These are phyloP conservation scores for Emmonsiellopsis sp. DNA, from an alignment of 2,329 filamentous ascomycete species.

Conservation along the genomic window DNA sequence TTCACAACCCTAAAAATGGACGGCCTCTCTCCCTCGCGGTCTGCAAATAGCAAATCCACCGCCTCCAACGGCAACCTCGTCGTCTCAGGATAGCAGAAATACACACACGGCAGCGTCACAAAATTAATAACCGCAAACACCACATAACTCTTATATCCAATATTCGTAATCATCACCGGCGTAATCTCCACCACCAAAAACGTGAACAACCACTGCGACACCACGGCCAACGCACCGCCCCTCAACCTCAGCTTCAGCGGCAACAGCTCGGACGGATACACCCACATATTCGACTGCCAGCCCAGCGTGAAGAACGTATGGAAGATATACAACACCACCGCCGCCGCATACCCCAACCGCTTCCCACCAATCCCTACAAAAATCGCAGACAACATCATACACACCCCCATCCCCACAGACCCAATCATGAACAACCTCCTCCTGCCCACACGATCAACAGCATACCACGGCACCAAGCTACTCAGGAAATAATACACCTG, in stretches of 20 bases:
- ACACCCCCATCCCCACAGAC: slow-evolving; percentile 16
- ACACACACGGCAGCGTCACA: slow-evolving; percentile 14
- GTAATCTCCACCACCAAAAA: slow-evolving; percentile 15
- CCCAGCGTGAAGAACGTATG: slow-evolving; percentile 11
- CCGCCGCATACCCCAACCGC: slow-evolving; percentile 10
- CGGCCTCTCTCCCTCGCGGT: neutral
- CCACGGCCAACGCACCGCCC: slow-evolving; percentile 14
- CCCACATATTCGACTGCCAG: slow-evolving; percentile 15
- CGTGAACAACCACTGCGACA: slow-evolving; percentile 17
- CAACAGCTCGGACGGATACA: slow-evolving; percentile 16
- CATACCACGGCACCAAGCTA: slow-evolving; percentile 22
- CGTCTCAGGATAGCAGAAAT: slow-evolving; percentile 16
- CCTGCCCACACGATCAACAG: slow-evolving; percentile 14
- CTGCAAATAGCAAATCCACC: slow-evolving; percentile 30
- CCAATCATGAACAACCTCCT: slow-evolving; percentile 12
- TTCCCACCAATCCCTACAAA: slow-evolving; percentile 19
- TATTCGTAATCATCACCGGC: slow-evolving; percentile 14
- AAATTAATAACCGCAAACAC: slow-evolving; percentile 17
- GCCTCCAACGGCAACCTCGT: slow-evolving; percentile 30
- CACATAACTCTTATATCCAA: slow-evolving; percentile 15
- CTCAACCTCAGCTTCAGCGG: slow-evolving; percentile 14
- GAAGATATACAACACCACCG: slow-evolving; percentile 12
- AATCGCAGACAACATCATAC: slow-evolving; percentile 23
- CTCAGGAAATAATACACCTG: slow-evolving; percentile 30
- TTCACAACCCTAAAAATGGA: slow-evolving; percentile 9